Percentiles rank a stretch among this genome's conserved stretches.
phyloP scores from a whole-genome alignment of 495 filamentous ascomycete genomes.

The Paragyromitra xinjiangensis region DNA sequence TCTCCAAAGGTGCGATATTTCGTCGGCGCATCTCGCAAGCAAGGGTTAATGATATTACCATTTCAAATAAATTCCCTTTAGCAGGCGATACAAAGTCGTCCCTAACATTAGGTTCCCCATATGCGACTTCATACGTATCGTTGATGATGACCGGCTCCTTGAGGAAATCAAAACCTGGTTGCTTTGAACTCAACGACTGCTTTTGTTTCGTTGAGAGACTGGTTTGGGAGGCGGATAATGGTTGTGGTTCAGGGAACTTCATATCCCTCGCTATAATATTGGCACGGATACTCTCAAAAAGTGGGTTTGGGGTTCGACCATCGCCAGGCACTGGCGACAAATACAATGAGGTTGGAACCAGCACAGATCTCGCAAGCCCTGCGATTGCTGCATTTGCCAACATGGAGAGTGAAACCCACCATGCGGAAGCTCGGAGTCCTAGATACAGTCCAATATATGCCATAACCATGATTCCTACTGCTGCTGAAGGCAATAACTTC shows the following conservation, averaged over 20 bases:
- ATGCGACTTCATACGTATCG: constrained; percentile 13
- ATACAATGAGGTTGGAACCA: constrained; percentile 11
- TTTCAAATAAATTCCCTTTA: neutral
- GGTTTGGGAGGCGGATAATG: neutral
- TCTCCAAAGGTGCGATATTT: constrained; percentile 20
- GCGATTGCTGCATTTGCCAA: constrained; percentile 8
- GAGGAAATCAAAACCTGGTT: too few species aligned
- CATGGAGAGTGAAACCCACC: constrained; percentile 43
- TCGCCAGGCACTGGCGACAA: neutral
- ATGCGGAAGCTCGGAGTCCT: constrained; percentile 29
- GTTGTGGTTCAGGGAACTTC: neutral
- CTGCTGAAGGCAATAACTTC: neutral
- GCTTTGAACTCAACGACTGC: neutral
- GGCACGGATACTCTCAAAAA: neutral
- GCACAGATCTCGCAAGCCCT: constrained; percentile 14
- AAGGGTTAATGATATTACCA: constrained; percentile 1
- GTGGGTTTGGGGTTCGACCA: neutral
- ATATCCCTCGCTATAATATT: neutral
- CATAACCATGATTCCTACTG: constrained; percentile 25
- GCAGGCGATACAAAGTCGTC: neutral
- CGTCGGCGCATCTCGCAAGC: constrained; percentile 24
- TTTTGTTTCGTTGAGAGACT: neutral
- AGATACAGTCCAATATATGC: constrained; percentile 42
- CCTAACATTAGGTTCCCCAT: neutral
- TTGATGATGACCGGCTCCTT: neutral